Evolutionary conservation across 148 eudicot species (phyloP).

Genomic region (Limonium bicolor): DNA sequence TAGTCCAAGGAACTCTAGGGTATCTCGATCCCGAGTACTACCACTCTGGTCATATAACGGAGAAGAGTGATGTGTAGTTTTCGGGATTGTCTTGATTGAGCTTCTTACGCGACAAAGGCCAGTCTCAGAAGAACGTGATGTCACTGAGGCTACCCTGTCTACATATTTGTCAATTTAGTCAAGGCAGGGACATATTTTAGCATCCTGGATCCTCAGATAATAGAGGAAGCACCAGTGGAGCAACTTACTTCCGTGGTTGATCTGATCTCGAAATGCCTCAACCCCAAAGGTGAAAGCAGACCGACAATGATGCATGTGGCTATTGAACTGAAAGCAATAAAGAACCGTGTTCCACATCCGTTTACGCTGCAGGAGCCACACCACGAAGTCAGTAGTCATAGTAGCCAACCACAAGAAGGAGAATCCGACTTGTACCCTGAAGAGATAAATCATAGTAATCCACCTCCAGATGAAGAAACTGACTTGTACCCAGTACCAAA

Average conservation of each 20-base stretch:
- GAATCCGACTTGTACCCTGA: too few species aligned
- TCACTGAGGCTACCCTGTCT: background rate
- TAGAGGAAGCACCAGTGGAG: background rate
- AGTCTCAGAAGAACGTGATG: background rate
- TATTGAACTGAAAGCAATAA: background rate
- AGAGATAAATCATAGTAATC: too few species aligned
- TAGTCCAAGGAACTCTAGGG: constrained; percentile 4
- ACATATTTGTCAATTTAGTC: background rate
- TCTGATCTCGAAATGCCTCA: background rate
- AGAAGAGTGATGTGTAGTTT: constrained; percentile 5
- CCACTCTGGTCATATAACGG: background rate
- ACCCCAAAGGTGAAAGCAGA: background rate
- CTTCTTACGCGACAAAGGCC: constrained; percentile 3
- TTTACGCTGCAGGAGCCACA: too few species aligned
- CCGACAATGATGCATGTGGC: constrained; percentile 5
- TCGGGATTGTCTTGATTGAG: constrained; percentile 3
- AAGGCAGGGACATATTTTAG: background rate
- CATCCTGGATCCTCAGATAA: background rate
- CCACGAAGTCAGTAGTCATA: too few species aligned
- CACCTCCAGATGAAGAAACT: too few species aligned
- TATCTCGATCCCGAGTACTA: constrained; percentile 6
- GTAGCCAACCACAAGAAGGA: too few species aligned
- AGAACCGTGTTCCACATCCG: too few species aligned
- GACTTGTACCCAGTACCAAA: too few species aligned
- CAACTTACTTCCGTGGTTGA: background rate